These are phyloP conservation scores for Cystofilobasidium capitatum DNA, from an alignment of 768 basidiomycete species.

Conservation along the genomic window DNA sequence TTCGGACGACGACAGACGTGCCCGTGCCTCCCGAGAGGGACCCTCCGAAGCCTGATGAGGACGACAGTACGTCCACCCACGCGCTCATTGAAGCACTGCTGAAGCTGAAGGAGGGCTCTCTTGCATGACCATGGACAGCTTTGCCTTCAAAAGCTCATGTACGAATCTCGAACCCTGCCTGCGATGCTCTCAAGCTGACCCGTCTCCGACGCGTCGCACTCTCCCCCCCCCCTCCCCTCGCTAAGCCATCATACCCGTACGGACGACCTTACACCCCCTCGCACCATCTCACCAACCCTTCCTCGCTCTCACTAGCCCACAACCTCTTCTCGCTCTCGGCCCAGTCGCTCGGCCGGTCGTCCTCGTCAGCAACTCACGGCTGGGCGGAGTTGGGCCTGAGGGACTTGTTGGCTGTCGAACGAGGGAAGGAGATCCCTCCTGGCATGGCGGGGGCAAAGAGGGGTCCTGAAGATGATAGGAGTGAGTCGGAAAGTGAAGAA, in stretches of 20 bases:
- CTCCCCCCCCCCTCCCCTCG: background rate
- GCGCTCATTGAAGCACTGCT: slow-evolving; percentile 3
- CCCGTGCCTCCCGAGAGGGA: slow-evolving; percentile 16
- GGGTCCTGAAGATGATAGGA: slow-evolving; percentile 18
- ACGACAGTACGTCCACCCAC: slow-evolving; percentile 13
- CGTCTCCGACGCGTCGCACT: background rate
- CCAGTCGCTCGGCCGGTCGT: background rate
- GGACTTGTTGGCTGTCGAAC: slow-evolving; percentile 10
- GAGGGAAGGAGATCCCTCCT: slow-evolving; percentile 19
- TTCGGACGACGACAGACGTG: slow-evolving; percentile 4
- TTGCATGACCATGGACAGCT: background rate
- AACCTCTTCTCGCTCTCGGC: background rate
- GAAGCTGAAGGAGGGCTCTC: background rate
- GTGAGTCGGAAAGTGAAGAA: background rate
- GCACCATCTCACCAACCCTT: background rate
- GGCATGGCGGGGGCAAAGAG: slow-evolving; percentile 26
- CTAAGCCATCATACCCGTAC: slow-evolving; percentile 25
- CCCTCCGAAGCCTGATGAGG: slow-evolving; percentile 24
- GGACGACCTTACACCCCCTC: slow-evolving; percentile 16
- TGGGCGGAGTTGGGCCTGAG: slow-evolving; percentile 17
- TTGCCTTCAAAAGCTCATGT: slow-evolving; percentile 25
- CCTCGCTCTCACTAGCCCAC: slow-evolving; percentile 3
- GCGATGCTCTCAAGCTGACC: too few species aligned
- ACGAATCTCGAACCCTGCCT: background rate
- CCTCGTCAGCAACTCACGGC: background rate